These are phyloP conservation scores for Chlorella sorokiniana DNA, from an alignment of 139 green algal species.

Conservation along the genomic window DNA sequence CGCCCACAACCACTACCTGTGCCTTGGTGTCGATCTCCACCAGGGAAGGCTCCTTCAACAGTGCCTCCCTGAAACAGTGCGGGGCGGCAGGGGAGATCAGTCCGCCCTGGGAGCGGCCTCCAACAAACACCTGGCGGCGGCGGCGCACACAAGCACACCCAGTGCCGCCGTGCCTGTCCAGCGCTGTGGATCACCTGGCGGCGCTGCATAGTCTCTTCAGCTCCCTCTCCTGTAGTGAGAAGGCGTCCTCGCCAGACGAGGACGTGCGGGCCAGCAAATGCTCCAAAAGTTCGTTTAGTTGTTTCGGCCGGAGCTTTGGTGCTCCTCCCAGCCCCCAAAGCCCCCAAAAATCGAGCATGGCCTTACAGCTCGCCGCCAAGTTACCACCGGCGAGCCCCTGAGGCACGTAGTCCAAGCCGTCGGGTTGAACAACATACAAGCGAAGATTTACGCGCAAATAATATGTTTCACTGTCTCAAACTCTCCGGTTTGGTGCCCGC, in stretches of 20 bases:
- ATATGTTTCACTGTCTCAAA: no score
- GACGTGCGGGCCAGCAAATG: neutral
- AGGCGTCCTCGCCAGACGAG: neutral
- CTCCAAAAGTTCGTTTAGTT: neutral
- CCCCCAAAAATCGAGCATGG: no score
- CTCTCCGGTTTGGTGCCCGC: no score
- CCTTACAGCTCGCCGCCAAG: no score
- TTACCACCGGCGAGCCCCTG: no score
- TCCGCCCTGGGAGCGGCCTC: neutral
- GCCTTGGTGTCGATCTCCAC: neutral
- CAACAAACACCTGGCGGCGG: neutral
- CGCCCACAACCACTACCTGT: conserved; percentile 12
- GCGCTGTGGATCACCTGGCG: conserved; percentile 1
- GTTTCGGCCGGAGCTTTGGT: neutral
- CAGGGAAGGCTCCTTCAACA: conserved; percentile 18
- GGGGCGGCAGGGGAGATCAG: neutral
- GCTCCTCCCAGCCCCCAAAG: neutral
- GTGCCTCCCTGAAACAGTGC: neutral
- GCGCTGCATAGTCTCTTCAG: conserved; percentile 19
- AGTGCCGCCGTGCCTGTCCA: no score
- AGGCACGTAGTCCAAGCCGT: no score
- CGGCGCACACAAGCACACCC: neutral
- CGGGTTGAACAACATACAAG: no score
- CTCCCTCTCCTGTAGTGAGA: neutral
- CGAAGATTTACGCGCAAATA: no score